Percentiles rank a stretch among this genome's conserved stretches.
Conservation (phyloP, 495 filamentous ascomycete species). For the Talaromyces nanjingensis region DNA sequence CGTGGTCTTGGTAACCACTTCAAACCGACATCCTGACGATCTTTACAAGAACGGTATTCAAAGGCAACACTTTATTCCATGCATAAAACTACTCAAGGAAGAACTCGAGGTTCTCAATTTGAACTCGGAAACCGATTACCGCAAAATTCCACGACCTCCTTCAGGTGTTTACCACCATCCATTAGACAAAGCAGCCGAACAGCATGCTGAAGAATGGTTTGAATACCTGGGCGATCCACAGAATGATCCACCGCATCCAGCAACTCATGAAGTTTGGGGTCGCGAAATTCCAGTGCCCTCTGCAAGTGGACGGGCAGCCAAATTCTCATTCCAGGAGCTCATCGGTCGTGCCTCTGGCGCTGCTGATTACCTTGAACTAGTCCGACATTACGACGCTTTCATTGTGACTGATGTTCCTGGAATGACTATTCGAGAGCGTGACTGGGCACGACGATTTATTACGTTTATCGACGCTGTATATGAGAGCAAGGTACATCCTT, state of each 20-base stretch:
- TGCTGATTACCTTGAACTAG: slow-evolving; percentile 91
- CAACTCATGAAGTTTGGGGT: slow-evolving; percentile 88
- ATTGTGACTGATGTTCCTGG: slow-evolving; percentile 85
- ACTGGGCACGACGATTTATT: slow-evolving; percentile 88
- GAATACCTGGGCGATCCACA: slow-evolving; percentile 81
- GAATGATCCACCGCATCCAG: slow-evolving; percentile 65
- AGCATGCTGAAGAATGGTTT: slow-evolving; percentile 92
- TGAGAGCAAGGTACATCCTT: slow-evolving; percentile 52
- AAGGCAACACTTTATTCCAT: slow-evolving; percentile 88
- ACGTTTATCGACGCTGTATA: slow-evolving; percentile 97
- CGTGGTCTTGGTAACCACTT: slow-evolving; percentile 92
- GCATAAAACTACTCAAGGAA: slow-evolving; percentile 82
- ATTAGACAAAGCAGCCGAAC: slow-evolving; percentile 65
- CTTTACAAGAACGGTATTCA: slow-evolving; percentile 98
- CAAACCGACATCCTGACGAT: slow-evolving; percentile 93
- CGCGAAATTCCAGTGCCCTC: slow-evolving; percentile 78
- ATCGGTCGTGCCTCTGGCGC: slow-evolving; percentile 83
- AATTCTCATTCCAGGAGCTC: slow-evolving; percentile 84
- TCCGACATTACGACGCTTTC: slow-evolving; percentile 85
- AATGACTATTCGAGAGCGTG: slow-evolving; percentile 80
- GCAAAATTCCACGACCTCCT: slow-evolving; percentile 88
- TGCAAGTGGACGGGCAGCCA: slow-evolving; percentile 80
- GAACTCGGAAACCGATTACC: slow-evolving; percentile 92
- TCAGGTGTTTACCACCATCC: slow-evolving; percentile 90
- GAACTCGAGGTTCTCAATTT: slow-evolving; percentile 85